Evolutionary conservation across 1,284 basidiomycete species (phyloP).

Genomic region (Blastosporella zonata): DNA sequence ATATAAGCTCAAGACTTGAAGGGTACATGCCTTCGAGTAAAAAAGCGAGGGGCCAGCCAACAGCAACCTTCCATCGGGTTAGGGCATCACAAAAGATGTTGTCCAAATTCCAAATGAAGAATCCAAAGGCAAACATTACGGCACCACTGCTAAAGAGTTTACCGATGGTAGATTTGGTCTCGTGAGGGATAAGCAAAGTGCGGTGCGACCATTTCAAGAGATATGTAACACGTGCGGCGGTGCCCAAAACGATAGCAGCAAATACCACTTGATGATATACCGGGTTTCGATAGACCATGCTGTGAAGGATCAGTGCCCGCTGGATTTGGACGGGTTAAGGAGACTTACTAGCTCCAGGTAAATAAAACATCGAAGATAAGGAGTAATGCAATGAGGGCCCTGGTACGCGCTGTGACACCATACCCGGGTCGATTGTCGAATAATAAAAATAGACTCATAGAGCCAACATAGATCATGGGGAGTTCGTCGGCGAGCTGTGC

Average conservation of each 20-base stretch:
- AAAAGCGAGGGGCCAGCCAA: constrained; percentile 67
- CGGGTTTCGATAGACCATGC: constrained; percentile 59
- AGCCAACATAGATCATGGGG: constrained; percentile 65
- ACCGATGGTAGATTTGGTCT: constrained; percentile 38
- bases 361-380: constrained; percentile 53
- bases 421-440: constrained; percentile 58
- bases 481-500: constrained; percentile 70
- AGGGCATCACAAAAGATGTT: constrained; percentile 61
- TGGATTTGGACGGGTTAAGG: neutral
- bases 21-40: constrained; percentile 51
- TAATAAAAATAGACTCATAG: constrained; percentile 50
- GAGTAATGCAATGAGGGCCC: constrained; percentile 32
- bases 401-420: constrained; percentile 34
- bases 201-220: constrained; percentile 44
- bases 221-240: constrained; percentile 44
- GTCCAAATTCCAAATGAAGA: constrained; percentile 68
- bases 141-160: constrained; percentile 47
- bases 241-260: constrained; percentile 46
- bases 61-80: constrained; percentile 47
- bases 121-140: constrained; percentile 51
- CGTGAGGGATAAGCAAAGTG: constrained; percentile 39
- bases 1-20: neutral
- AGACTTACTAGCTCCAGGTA: constrained; percentile 60
- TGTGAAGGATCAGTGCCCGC: constrained; percentile 3
- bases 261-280: constrained; percentile 68